Evolutionary conservation across 345 rosid genomes (phyloP).

Genomic region (Pistacia integerrima): DNA sequence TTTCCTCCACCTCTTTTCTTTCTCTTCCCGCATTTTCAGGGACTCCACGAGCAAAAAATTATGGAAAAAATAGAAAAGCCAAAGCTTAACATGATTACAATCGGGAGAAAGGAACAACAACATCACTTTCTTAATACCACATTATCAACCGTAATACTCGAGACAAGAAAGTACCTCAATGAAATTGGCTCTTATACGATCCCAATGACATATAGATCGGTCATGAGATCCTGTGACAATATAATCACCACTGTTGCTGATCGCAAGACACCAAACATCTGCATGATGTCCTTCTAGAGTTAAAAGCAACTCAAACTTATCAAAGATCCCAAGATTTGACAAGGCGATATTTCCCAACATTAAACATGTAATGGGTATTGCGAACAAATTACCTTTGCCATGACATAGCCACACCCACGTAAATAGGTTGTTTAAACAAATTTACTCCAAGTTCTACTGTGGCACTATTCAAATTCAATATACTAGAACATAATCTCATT

Average conservation of each 20-base stretch:
- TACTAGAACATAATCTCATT: too few species aligned
- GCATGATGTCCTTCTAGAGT: too few species aligned
- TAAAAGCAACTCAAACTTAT: too few species aligned
- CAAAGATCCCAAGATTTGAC: too few species aligned
- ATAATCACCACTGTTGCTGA: too few species aligned
- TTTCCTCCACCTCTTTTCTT: conserved; percentile 93
- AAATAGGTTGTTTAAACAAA: conserved; percentile 34
- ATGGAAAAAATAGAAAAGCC: too few species aligned
- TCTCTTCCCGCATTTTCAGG: conserved; percentile 80
- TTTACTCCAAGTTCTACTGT: background rate
- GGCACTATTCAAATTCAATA: conserved; percentile 4
- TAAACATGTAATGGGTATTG: conserved; percentile 89
- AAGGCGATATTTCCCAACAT: too few species aligned
- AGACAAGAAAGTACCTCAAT: conserved; percentile 59
- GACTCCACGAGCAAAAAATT: background rate
- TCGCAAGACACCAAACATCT: too few species aligned
- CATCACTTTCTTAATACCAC: too few species aligned
- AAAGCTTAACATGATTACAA: too few species aligned
- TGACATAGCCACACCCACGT: conserved; percentile 71
- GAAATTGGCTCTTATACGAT: conserved; percentile 90
- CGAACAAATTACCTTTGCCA: conserved; percentile 93
- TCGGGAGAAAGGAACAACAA: too few species aligned
- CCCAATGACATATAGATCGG: conserved; percentile 99
- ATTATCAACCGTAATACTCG: background rate
- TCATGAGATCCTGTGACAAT: too few species aligned